Conservation (phyloP, 163 green algal species). For the Scenedesmus sp. region DNA sequence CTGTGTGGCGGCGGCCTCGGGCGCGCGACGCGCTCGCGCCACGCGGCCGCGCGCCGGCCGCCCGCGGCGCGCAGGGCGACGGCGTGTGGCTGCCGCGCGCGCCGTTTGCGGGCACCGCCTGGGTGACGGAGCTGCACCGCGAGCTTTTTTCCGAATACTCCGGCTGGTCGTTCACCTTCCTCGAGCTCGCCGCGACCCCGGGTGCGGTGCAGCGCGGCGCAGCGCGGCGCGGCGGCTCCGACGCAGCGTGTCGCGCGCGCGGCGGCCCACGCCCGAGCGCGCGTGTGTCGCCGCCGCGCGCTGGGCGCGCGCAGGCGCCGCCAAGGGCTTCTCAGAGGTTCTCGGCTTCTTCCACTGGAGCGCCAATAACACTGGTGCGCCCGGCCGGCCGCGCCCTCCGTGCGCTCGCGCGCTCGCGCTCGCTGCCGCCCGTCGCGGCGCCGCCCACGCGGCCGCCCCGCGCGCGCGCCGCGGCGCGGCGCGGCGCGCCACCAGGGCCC, state of each 20-base stretch:
- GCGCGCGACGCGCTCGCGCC: neutral
- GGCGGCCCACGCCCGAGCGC: too few species aligned
- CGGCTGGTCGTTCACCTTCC: slow-evolving; percentile 20
- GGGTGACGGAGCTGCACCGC: slow-evolving; percentile 25
- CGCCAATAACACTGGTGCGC: slow-evolving; percentile 42
- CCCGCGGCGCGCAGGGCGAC: slow-evolving; percentile 35
- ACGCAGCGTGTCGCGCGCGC: too few species aligned
- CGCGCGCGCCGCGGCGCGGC: neutral
- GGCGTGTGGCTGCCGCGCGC: slow-evolving; percentile 40
- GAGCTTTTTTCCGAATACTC: slow-evolving; percentile 43
- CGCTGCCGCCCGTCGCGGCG: too few species aligned
- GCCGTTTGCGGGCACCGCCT: slow-evolving; percentile 20
- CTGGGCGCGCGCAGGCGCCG: slow-evolving; percentile 5
- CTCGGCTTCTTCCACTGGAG: slow-evolving; percentile 42
- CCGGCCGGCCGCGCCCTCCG: too few species aligned
- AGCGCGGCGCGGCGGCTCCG: neutral
- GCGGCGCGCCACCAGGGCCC: slow-evolving; percentile 2
- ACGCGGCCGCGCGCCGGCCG: neutral
- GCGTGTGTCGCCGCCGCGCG: too few species aligned
- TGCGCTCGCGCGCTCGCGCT: too few species aligned
- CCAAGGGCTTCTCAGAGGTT: slow-evolving; percentile 37
- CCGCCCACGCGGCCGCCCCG: too few species aligned
- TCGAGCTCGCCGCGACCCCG: slow-evolving; percentile 40
- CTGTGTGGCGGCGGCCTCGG: too few species aligned
- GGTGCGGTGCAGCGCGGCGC: too few species aligned